A percentile compares a stretch with the other conserved stretches of the same genome.
These are phyloP conservation scores for Lepiota venenata DNA, from an alignment of 768 basidiomycete species.

Conservation along the genomic window DNA sequence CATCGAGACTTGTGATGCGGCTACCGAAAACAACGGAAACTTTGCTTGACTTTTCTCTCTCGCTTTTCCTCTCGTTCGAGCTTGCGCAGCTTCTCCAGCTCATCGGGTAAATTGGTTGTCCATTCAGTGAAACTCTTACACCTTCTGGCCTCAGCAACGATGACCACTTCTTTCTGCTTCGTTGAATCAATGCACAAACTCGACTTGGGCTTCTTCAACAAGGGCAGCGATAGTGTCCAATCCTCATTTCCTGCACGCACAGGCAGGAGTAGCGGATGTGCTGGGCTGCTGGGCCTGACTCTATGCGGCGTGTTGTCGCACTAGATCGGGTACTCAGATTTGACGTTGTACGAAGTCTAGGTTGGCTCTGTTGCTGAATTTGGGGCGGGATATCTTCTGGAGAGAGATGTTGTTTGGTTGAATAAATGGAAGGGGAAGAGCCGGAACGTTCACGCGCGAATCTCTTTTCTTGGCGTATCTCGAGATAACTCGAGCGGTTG, in stretches of 20 bases:
- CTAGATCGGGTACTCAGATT: constrained; percentile 3
- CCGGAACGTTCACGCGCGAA: background rate
- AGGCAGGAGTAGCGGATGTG: background rate
- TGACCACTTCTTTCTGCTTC: background rate
- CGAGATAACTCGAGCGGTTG: background rate
- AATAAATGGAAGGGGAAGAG: background rate
- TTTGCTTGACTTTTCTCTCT: background rate
- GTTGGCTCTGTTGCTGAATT: background rate
- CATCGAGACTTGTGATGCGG: background rate
- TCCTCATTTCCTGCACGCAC: background rate
- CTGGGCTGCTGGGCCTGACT: constrained; percentile 8
- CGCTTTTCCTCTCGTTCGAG: background rate
- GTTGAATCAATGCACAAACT: background rate
- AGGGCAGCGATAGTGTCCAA: constrained; percentile 8
- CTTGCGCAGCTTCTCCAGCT: constrained; percentile 1
- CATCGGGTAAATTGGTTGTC: constrained; percentile 4
- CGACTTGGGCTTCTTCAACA: constrained; percentile 4
- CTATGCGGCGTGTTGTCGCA: constrained; percentile 8
- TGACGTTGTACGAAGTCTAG: constrained; percentile 2
- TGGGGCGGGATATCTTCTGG: constrained; percentile 4
- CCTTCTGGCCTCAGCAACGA: background rate
- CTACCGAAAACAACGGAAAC: background rate
- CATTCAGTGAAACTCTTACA: constrained; percentile 9
- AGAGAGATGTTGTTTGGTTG: constrained; percentile 4
- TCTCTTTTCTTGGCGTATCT: background rate